These are phyloP conservation scores for Panicum virgatum DNA, from an alignment of 202 grass and related monocot genomes.

Conservation along the genomic window DNA sequence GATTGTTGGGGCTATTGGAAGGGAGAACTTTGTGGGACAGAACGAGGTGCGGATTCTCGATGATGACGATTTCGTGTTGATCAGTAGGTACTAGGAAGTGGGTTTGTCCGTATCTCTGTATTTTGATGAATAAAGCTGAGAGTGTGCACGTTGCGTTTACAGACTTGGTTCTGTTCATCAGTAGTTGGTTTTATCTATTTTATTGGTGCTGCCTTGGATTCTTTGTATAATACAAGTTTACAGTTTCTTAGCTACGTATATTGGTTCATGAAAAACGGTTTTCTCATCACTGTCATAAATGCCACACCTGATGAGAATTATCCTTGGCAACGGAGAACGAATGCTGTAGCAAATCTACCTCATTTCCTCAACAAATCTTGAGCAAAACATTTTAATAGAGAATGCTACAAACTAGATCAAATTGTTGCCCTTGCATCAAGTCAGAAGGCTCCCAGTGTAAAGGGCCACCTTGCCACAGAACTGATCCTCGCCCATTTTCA, in stretches of 20 bases:
- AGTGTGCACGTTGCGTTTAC: neutral
- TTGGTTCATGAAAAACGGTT: neutral
- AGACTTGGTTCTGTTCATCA: conserved; percentile 2
- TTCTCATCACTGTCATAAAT: neutral
- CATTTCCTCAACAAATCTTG: neutral
- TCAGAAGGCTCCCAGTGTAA: neutral
- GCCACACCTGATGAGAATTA: neutral
- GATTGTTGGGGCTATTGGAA: conserved; percentile 68
- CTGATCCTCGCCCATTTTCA: neutral
- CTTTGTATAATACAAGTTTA: neutral
- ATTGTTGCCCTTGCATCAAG: neutral
- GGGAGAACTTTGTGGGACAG: conserved; percentile 77
- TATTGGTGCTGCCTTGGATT: neutral
- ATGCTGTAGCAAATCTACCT: neutral
- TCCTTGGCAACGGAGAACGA: neutral
- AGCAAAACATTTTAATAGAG: neutral
- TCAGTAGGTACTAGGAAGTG: conserved; percentile 60
- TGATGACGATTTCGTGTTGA: conserved; percentile 77
- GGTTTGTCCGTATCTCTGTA: neutral
- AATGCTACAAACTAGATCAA: neutral
- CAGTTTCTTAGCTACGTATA: neutral
- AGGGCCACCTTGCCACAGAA: no score
- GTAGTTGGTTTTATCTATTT: neutral
- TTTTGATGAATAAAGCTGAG: neutral
- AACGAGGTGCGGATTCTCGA: conserved; percentile 64